A percentile compares a stretch with the other conserved stretches of the same genome.
phyloP scores from a whole-genome alignment of 305 asterid genomes.

The Nicotiana rustica region DNA sequence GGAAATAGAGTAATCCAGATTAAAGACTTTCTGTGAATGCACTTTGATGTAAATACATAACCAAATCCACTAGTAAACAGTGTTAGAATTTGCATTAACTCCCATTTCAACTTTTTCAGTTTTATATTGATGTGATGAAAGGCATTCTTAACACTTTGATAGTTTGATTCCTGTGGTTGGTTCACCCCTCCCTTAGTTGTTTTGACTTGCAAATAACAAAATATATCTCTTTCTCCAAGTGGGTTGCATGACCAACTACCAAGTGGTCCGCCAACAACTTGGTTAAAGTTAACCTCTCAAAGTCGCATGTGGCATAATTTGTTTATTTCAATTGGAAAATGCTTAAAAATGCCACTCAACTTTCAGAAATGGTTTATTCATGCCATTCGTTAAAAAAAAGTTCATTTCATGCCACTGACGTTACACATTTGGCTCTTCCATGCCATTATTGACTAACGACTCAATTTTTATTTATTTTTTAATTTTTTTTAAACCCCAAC shows the following conservation, averaged over 20 bases:
- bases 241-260: neutral
- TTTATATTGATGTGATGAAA: neutral
- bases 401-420: too few relatives aligned
- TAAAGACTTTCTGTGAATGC: neutral
- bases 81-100: slow-evolving; percentile 8
- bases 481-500: too few relatives aligned
- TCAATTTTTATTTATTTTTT: too few relatives aligned
- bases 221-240: neutral
- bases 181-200: neutral
- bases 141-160: neutral
- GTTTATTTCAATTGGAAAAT: neutral
- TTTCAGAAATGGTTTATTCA: too few relatives aligned
- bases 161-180: neutral
- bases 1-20: neutral
- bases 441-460: too few relatives aligned
- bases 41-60: neutral
- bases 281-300: neutral
- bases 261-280: neutral
- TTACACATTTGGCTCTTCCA: too few relatives aligned
- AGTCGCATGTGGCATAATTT: neutral
- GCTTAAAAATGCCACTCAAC: too few relatives aligned
- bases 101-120: neutral
- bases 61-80: slow-evolving; percentile 19
- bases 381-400: too few relatives aligned
- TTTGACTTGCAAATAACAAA: neutral